Base-by-base conservation (phyloP, 768 basidiomycete species). In the Panaeolus cyanescens region DNA sequence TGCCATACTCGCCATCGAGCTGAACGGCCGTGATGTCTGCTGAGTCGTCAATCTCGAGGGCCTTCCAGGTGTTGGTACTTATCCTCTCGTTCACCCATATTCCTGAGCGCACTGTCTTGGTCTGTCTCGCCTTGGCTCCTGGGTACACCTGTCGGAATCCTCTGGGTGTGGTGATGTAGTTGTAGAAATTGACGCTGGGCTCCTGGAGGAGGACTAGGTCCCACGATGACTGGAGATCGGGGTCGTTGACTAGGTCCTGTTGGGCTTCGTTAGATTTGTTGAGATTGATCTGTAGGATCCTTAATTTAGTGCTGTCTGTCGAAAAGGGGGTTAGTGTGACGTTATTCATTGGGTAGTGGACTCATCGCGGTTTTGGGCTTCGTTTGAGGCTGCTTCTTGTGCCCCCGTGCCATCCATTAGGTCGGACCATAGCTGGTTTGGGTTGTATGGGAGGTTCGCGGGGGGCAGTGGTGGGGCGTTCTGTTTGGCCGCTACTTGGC, bases 181-280 rank as follows among this genome's bases (percentile, higher is more conserved):
- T 61, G 32, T 58, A 59, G 1, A 32, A 53, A 7, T 53, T 68
- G 20, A 63, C 40, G 32, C 62, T 58, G 0, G 69, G 67, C 32
- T 70, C 69, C 17, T 70, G 69, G 13, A 67, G 22, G 3, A 70
- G 62, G 0, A 70, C 54, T 0, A 70, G 10, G 33, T 70, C 69
- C 54, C 58, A 67, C 1, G 10, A 4, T 0, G 67, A 34, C 0
- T 56, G 32, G 0, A 20, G 8, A 8, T 58, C 40, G 1, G 31
- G 13, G 6, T 55, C 54, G 58, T 68, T 68, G n/a, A 60, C 34
- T 0, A 68, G 28, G n/a, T 70, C 63, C 0, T 61, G 57, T 1
- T 70, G 67, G 0, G 61, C 68, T 10, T 55, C 62, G 6, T 55
- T 32, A 0, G 59, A 68, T 55, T 66, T 66, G 59, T 68, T 67